Percentiles rank a stretch among this genome's conserved stretches.
Evolutionary conservation across 2,329 filamentous ascomycete species (phyloP).

Genomic region (Colletotrichum musae): DNA sequence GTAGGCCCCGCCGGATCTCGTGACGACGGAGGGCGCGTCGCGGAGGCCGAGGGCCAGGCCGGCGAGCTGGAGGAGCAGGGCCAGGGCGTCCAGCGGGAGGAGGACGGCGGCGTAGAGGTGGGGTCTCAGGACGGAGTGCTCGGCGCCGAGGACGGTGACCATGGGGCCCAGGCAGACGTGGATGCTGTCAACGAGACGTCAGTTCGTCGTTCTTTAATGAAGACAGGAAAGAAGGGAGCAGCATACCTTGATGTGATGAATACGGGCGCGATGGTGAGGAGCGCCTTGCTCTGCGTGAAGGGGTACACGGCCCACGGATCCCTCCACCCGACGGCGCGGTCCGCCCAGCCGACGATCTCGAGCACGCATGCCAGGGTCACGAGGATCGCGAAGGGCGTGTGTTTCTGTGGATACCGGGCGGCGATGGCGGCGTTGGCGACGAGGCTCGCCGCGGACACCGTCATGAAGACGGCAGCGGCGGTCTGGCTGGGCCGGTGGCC

Average conservation of each 20-base stretch:
- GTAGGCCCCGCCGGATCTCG: background rate
- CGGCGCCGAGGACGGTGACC: constrained; percentile 46
- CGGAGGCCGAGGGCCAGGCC: constrained; percentile 49
- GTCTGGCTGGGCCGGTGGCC: constrained; percentile 45
- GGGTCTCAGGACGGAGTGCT: constrained; percentile 48
- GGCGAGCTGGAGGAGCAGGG: constrained; percentile 46
- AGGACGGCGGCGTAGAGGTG: constrained; percentile 45
- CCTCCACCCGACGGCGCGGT: constrained; percentile 43
- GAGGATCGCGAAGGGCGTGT: constrained; percentile 42
- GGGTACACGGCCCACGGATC: constrained; percentile 46
- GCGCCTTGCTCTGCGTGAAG: constrained; percentile 44
- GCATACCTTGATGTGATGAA: constrained; percentile 47
- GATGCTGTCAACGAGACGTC: constrained; percentile 43
- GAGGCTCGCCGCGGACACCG: constrained; percentile 43
- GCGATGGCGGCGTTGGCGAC: constrained; percentile 42
- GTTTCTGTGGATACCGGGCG: constrained; percentile 15
- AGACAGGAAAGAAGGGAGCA: background rate
- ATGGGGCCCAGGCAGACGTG: constrained; percentile 47
- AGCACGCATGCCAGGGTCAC: constrained; percentile 45
- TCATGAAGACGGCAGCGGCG: constrained; percentile 41
- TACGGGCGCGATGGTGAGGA: constrained; percentile 47
- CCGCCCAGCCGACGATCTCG: constrained; percentile 45
- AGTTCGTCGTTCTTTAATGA: background rate
- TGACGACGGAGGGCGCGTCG: constrained; percentile 29
- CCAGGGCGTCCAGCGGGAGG: constrained; percentile 46